Evolutionary conservation across 805 yeast genomes (phyloP), one percentile per base, ranked within the genome.

Genomic region (Candida dajiaensis): DNA sequence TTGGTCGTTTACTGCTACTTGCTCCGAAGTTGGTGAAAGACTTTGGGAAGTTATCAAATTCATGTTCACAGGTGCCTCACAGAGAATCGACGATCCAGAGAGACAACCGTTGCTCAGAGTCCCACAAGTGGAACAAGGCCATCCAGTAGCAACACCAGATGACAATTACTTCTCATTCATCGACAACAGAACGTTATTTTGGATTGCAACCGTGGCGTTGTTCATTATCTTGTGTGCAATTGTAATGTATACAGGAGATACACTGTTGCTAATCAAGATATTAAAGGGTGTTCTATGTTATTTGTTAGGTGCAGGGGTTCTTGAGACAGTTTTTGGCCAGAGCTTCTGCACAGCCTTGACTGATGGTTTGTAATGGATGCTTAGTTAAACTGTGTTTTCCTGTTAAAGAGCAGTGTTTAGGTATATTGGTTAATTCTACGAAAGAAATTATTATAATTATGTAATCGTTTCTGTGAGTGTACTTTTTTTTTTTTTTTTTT

Each of bases 271-370:
- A 42, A n/a, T 45, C 1, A 43, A 47, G 12, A 40, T 56, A 1
- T 3, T 55, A 13, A 53, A 45, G 35, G 61, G 56, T 0, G 11
- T 55, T 1, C 4, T 55, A 1, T 59, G 63, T 33, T 55, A 57
- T 36, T 22, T 55, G 5, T 25, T 56, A 12, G 61, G 61, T 6
- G 13, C 35, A 2, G 38, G 21, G 1, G 2, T 42, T 3, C 19
- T 51, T 5, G 15, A 39, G 4, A 21, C 8, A 1, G 26, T 53
- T 26, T 52, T 59, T 31, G 62, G 61, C 1, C 28, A 40, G 4
- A 48, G 19, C 2, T 56, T 57, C 19, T 59, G 62, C 41, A 55
- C 58, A 2, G 23, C 25, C 7, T 44, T 46, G 23, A 8, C 36
- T 18, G 36, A 13, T n/a, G 13, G 11, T 33, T 6, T 4, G 7